phyloP scores from a whole-genome alignment of 495 filamentous ascomycete genomes.

The Lepraria neglecta region DNA sequence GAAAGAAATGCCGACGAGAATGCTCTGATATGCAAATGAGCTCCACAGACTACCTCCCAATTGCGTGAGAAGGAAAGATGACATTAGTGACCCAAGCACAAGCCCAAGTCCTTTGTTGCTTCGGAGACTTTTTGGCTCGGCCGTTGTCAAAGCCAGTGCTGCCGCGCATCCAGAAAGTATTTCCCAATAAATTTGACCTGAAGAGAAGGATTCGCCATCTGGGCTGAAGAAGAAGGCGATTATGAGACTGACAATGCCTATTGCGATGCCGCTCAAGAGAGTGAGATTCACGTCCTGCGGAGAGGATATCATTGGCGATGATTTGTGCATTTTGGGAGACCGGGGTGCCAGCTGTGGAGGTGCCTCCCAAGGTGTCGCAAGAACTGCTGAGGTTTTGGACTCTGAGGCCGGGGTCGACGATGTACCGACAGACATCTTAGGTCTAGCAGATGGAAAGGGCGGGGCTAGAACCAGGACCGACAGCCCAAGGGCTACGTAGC shows the following conservation, averaged over 20 bases:
- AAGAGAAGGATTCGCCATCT: slow-evolving; percentile 1
- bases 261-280: slow-evolving; percentile 18
- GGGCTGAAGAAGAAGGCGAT: slow-evolving; percentile 16
- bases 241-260: slow-evolving; percentile 16
- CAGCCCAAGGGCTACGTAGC: slow-evolving; percentile 42
- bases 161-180: slow-evolving; percentile 17
- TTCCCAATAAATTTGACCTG: slow-evolving; percentile 15
- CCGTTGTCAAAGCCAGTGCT: slow-evolving; percentile 19
- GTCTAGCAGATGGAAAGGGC: slow-evolving; percentile 35
- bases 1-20: slow-evolving; percentile 26
- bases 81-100: slow-evolving; percentile 22
- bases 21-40: slow-evolving; percentile 22
- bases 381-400: slow-evolving; percentile 21
- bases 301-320: slow-evolving; percentile 26
- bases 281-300: slow-evolving; percentile 26
- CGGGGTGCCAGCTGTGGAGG: background rate
- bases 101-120: slow-evolving; percentile 21
- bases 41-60: slow-evolving; percentile 17
- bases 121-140: slow-evolving; percentile 19
- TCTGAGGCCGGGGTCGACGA: slow-evolving; percentile 16
- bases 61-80: slow-evolving; percentile 10
- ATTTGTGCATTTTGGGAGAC: background rate
- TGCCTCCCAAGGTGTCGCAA: slow-evolving; percentile 19
- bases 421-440: slow-evolving; percentile 7
- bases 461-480: slow-evolving; percentile 42